Evolutionary conservation across 2,329 filamentous ascomycete genomes (phyloP).

Genomic region (Aspergillus versicolor): DNA sequence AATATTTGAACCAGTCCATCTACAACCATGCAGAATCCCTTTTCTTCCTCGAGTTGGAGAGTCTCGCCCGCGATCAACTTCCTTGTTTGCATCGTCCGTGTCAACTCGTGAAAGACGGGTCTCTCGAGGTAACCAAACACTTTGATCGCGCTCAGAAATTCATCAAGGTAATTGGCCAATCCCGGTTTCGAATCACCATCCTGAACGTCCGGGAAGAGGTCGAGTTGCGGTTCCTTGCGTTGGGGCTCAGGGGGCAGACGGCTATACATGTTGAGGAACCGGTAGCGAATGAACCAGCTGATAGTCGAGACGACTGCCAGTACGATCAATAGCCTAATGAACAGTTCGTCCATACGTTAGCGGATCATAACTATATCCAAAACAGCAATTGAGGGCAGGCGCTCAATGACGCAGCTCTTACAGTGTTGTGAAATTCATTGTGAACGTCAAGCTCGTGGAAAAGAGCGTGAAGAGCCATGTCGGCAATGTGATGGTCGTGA

Average conservation of each 20-base stretch:
- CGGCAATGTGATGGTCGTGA: slow-evolving; percentile 84
- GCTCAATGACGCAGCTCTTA: slow-evolving; percentile 45
- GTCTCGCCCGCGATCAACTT: slow-evolving; percentile 97
- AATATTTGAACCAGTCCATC: slow-evolving; percentile 97
- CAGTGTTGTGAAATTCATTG: slow-evolving; percentile 97
- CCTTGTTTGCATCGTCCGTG: slow-evolving; percentile 94
- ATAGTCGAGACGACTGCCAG: slow-evolving; percentile 75
- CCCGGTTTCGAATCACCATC: slow-evolving; percentile 88
- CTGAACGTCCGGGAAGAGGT: slow-evolving; percentile 89
- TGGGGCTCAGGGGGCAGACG: slow-evolving; percentile 91
- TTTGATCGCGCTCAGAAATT: slow-evolving; percentile 97
- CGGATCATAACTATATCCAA: background rate
- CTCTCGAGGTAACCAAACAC: slow-evolving; percentile 97
- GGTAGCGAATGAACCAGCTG: slow-evolving; percentile 92
- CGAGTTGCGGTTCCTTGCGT: slow-evolving; percentile 91
- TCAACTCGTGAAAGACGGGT: slow-evolving; percentile 96
- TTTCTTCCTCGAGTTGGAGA: slow-evolving; percentile 91
- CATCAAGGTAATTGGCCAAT: slow-evolving; percentile 92
- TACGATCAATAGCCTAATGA: slow-evolving; percentile 68
- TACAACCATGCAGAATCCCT: slow-evolving; percentile 95
- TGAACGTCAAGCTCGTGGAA: slow-evolving; percentile 91
- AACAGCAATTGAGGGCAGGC: background rate
- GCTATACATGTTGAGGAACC: slow-evolving; percentile 96
- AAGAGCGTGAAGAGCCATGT: slow-evolving; percentile 86
- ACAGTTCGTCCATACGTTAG: slow-evolving; percentile 9